phyloP scores from a whole-genome alignment of 2,329 filamentous ascomycete genomes.

The Diplodia mutila region DNA sequence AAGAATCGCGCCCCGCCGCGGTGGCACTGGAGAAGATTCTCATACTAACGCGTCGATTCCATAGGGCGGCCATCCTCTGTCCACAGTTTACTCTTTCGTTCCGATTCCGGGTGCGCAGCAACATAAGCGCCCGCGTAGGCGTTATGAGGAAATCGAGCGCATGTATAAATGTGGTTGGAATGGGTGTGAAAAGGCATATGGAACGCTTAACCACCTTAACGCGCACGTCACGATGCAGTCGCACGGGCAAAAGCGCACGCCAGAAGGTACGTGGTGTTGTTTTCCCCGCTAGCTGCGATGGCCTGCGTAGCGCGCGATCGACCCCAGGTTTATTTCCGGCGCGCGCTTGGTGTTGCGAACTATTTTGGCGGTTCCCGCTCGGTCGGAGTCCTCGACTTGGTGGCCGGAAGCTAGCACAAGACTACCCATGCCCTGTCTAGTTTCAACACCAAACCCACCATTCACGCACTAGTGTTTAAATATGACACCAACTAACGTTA shows the following conservation, averaged over 20 bases:
- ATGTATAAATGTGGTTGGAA: constrained; percentile 99
- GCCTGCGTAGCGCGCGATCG: constrained; percentile 24
- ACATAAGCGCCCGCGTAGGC: constrained; percentile 88
- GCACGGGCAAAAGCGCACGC: constrained; percentile 90
- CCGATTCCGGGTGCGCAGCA: constrained; percentile 96
- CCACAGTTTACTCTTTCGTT: constrained; percentile 96
- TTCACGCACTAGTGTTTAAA: constrained; percentile 27
- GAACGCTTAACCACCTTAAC: constrained; percentile 95
- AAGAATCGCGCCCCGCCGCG: constrained; percentile 44
- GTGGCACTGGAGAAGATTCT: not conserved
- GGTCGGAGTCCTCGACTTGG: constrained; percentile 45
- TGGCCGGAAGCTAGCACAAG: constrained; percentile 48
- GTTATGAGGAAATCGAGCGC: constrained; percentile 97
- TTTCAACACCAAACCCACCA: constrained; percentile 32
- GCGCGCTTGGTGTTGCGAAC: constrained; percentile 41
- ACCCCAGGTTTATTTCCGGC: constrained; percentile 27
- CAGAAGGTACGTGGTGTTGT: constrained; percentile 77
- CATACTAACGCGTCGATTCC: constrained; percentile 27
- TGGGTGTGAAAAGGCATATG: constrained; percentile 97
- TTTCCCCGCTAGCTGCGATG: constrained; percentile 26
- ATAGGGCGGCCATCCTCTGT: constrained; percentile 57
- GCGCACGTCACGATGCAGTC: constrained; percentile 99
- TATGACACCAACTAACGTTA: constrained; percentile 41
- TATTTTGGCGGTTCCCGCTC: constrained; percentile 59
- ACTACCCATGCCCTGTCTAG: constrained; percentile 43